Evolutionary conservation across 306 rosid genomes (phyloP).

Genomic region (Ammopiptanthus mongolicus): DNA sequence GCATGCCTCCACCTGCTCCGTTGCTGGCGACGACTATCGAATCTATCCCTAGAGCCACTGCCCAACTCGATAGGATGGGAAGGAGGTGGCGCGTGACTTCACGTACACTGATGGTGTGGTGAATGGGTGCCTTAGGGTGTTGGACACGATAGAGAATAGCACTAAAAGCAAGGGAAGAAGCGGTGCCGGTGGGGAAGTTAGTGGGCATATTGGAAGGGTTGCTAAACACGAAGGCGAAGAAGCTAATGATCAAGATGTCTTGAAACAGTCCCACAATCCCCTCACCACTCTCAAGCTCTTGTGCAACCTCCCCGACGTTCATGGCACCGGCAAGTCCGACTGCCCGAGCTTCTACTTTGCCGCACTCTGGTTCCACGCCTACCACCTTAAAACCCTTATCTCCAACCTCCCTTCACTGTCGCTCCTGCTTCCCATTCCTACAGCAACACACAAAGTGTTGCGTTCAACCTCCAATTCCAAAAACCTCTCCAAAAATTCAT

Average conservation of each 20-base stretch:
- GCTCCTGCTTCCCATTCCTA: too few species aligned
- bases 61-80: slow-evolving; percentile 36
- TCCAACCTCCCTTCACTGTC: too few species aligned
- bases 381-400: too few species aligned
- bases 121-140: slow-evolving; percentile 61
- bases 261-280: slow-evolving; percentile 53
- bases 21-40: too few species aligned
- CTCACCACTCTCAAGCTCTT: slow-evolving; percentile 59
- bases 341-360: slow-evolving; percentile 40
- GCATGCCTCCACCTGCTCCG: too few species aligned
- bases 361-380: slow-evolving; percentile 47
- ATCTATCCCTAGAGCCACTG: too few species aligned
- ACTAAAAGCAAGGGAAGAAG: slow-evolving; percentile 88
- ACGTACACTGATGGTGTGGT: slow-evolving; percentile 84
- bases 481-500: slow-evolving; percentile 18
- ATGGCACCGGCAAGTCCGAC: slow-evolving; percentile 69
- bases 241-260: slow-evolving; percentile 72
- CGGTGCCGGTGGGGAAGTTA: slow-evolving; percentile 78
- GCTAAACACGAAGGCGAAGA: slow-evolving; percentile 55
- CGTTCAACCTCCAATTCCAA: slow-evolving; percentile 1
- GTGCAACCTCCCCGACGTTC: slow-evolving; percentile 57
- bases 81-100: slow-evolving; percentile 97
- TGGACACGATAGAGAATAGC: slow-evolving; percentile 73
- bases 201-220: slow-evolving; percentile 56
- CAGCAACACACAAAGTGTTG: too few species aligned